A percentile compares a stretch with the other conserved stretches of the same genome.
Evolutionary conservation across 2,329 filamentous ascomycete species (phyloP).

Genomic region (Kalaharituber pfeilii): DNA sequence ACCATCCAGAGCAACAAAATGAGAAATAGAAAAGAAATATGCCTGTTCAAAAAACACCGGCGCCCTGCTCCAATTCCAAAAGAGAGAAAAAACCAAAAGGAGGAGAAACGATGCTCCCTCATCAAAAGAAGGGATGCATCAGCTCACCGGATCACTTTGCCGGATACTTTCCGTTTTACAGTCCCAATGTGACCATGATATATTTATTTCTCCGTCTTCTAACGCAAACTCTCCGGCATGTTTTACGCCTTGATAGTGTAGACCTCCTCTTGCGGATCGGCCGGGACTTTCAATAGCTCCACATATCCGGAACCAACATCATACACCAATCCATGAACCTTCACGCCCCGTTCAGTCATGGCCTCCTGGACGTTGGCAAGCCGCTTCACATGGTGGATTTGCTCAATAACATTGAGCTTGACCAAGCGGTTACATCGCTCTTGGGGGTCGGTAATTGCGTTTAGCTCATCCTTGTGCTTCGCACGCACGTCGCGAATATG

Average conservation of each 20-base stretch:
- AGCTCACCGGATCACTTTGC: no score
- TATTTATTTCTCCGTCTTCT: neutral
- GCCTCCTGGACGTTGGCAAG: conserved; percentile 55
- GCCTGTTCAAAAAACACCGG: no score
- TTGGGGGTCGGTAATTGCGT: conserved; percentile 41
- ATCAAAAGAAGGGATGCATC: neutral
- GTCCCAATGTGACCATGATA: neutral
- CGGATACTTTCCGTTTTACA: no score
- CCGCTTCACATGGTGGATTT: conserved; percentile 48
- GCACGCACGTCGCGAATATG: conserved; percentile 32
- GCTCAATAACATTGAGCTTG: conserved; percentile 58
- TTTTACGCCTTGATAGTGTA: neutral
- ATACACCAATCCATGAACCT: conserved; percentile 45
- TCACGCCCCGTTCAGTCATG: conserved; percentile 48
- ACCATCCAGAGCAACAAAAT: neutral
- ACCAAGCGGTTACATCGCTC: conserved; percentile 45
- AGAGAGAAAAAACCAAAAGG: neutral
- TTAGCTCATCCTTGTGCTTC: conserved; percentile 49
- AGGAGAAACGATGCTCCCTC: neutral
- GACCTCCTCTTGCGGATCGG: neutral
- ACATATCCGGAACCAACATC: neutral
- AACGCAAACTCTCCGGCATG: neutral
- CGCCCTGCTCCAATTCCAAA: no score
- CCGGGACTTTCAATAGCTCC: neutral
- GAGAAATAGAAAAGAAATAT: neutral